Base-by-base conservation (phyloP, 1,139 yeast genomes). In the Debaryomyces sp. region DNA sequence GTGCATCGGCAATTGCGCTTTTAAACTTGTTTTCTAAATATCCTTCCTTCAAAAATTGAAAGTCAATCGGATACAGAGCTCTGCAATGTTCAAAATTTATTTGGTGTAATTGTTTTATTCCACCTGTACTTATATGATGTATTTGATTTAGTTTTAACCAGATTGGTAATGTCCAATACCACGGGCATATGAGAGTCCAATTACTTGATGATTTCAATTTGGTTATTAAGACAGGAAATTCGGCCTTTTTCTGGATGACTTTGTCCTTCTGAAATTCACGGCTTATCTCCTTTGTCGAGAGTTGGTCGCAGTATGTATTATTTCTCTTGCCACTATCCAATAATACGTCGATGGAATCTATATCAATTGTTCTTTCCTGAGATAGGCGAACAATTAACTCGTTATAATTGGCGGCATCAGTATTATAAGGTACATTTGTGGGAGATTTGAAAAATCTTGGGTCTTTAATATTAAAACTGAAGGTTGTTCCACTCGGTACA, bases 141-240 rank as follows among this genome's bases (percentile, higher is more conserved):
- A 86, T 74, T 46, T 81, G 80, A 40, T 78, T 77, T 22, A 94
- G 62, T 45, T 78, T 75, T 51, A 80, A 76, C 97, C 97, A 95
- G n/a, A 89, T 69, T 0, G 96, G 96, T 38, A 86, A 66, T 0
- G 85, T 78, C 97, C 98, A 94, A 60, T 75, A 84, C 96, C 98
- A 91, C 0, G 99, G 99, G 33, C 85, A 53, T 3, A 88, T 53
- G 1, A 91, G 53, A 0, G 84, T 62, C 80, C 91, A 82, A 22
- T 78, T 72, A 23, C 57, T 55, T 4, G 70, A 67, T 2, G 72
- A 60, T n/a, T 74, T 71, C 17, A 47, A 35, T 47, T 81, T 81
- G 18, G 80, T 66, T 0, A 94, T 57, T 1, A 86, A 53, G 0
- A 88, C 59, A 1, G 98, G 97, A 18, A 94, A 80, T 2, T 82